These are phyloP conservation scores for Clavulina sp. DNA, from an alignment of 768 basidiomycete genomes.

Conservation along the genomic window DNA sequence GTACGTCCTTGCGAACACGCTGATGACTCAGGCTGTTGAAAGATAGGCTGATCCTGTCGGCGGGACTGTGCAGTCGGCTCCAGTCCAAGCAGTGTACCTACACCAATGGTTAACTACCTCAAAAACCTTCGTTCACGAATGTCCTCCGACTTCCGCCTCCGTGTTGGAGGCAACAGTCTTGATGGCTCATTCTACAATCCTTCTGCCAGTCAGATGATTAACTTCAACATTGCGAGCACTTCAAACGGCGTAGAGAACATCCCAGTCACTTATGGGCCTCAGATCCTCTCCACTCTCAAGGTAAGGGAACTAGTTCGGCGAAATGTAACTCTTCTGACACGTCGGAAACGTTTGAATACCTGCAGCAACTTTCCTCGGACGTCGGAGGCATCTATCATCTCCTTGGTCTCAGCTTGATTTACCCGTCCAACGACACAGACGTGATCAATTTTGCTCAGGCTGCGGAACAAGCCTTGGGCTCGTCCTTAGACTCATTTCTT, in stretches of 20 bases:
- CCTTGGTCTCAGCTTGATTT: conserved; percentile 8
- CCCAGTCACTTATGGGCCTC: conserved; percentile 10
- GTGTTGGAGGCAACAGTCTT: conserved; percentile 10
- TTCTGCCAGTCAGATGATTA: conserved; percentile 6
- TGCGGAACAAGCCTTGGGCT: conserved; percentile 1
- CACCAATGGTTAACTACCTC: conserved; percentile 8
- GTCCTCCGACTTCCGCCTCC: conserved; percentile 7
- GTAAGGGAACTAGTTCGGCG: neutral
- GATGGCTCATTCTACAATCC: conserved; percentile 9
- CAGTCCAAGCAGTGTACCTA: conserved; percentile 5
- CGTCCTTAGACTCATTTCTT: conserved; percentile 8
- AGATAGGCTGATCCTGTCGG: too few relatives aligned
- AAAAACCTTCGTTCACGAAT: conserved; percentile 5
- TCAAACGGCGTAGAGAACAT: conserved; percentile 7
- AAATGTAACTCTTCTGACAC: neutral
- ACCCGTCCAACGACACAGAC: conserved; percentile 4
- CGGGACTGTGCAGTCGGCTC: too few relatives aligned
- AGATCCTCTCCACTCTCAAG: neutral
- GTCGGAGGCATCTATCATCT: conserved; percentile 4
- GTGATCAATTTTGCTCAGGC: conserved; percentile 3
- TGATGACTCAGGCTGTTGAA: too few relatives aligned
- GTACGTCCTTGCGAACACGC: too few relatives aligned
- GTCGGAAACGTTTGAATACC: neutral
- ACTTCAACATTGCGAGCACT: neutral
- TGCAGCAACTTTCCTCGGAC: conserved; percentile 2